These are phyloP conservation scores for Suillus ampliporus DNA, from an alignment of 768 basidiomycete genomes.

Conservation along the genomic window DNA sequence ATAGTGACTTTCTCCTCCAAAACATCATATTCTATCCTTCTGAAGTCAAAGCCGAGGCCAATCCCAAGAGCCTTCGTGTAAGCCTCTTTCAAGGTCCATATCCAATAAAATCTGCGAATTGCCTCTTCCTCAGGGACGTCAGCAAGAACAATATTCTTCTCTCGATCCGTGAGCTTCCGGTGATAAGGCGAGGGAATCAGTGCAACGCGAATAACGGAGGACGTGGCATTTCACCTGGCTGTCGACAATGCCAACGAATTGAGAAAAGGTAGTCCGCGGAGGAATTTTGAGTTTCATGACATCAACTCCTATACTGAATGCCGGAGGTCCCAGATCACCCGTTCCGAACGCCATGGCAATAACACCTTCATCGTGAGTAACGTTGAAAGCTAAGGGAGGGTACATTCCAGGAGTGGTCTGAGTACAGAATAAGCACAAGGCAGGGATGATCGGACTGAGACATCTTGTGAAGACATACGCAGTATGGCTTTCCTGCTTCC, in stretches of 20 bases:
- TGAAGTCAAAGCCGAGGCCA: slow-evolving; percentile 84
- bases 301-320: slow-evolving; percentile 70
- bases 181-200: slow-evolving; percentile 18
- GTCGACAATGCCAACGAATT: slow-evolving; percentile 66
- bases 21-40: slow-evolving; percentile 74
- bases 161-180: slow-evolving; percentile 47
- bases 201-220: not conserved
- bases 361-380: slow-evolving; percentile 79
- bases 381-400: slow-evolving; percentile 76
- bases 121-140: slow-evolving; percentile 53
- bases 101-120: slow-evolving; percentile 72
- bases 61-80: slow-evolving; percentile 88
- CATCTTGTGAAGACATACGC: slow-evolving; percentile 50
- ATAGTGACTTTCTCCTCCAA: slow-evolving; percentile 55
- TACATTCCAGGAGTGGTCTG: slow-evolving; percentile 52
- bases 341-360: slow-evolving; percentile 66
- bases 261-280: slow-evolving; percentile 55
- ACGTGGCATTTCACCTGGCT: slow-evolving; percentile 56
- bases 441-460: slow-evolving; percentile 5
- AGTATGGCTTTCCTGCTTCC: slow-evolving; percentile 75
- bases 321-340: slow-evolving; percentile 59
- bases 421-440: slow-evolving; percentile 13
- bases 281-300: slow-evolving; percentile 80
- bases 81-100: slow-evolving; percentile 93
- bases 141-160: slow-evolving; percentile 39